phyloP scores from a whole-genome alignment of 2,329 filamentous ascomycete species.

The Rhexocercosporidium sp. region DNA sequence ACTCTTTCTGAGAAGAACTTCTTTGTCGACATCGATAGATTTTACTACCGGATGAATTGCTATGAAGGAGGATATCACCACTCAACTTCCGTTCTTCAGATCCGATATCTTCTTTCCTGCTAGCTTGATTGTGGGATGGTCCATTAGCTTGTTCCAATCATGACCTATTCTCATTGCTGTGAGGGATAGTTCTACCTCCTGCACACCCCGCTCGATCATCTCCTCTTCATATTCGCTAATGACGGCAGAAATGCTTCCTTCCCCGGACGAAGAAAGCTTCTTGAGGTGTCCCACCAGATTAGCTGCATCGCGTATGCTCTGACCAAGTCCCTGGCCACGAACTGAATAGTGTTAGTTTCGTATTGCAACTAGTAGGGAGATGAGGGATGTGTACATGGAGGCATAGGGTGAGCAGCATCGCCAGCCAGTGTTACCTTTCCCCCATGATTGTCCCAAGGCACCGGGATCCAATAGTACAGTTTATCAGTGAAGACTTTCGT shows the following conservation, averaged over 20 bases:
- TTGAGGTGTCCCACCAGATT: constrained; percentile 2
- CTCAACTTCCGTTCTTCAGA: neutral
- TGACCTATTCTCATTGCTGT: constrained; percentile 52
- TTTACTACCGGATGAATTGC: neutral
- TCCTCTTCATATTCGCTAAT: constrained; percentile 49
- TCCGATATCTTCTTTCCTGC: constrained; percentile 11
- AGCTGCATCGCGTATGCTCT: constrained; percentile 14
- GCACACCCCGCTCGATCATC: constrained; percentile 49
- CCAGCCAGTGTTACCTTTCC: constrained; percentile 13
- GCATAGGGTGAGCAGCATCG: constrained; percentile 18
- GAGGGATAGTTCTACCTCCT: constrained; percentile 49
- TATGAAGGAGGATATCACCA: neutral
- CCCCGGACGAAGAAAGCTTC: neutral
- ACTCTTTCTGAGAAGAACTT: no score
- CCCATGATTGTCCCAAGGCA: constrained; percentile 7
- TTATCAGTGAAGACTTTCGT: constrained; percentile 11
- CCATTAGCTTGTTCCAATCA: constrained; percentile 42
- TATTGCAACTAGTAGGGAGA: neutral
- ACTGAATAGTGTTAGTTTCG: constrained; percentile 2
- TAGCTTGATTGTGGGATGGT: constrained; percentile 36
- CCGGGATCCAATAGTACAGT: constrained; percentile 38
- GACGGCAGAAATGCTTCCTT: constrained; percentile 28
- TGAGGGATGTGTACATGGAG: neutral
- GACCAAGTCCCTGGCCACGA: constrained; percentile 16
- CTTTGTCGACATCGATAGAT: no score